Conservation (phyloP, 2,329 filamentous ascomycete species). For the Didymella lethalis region DNA sequence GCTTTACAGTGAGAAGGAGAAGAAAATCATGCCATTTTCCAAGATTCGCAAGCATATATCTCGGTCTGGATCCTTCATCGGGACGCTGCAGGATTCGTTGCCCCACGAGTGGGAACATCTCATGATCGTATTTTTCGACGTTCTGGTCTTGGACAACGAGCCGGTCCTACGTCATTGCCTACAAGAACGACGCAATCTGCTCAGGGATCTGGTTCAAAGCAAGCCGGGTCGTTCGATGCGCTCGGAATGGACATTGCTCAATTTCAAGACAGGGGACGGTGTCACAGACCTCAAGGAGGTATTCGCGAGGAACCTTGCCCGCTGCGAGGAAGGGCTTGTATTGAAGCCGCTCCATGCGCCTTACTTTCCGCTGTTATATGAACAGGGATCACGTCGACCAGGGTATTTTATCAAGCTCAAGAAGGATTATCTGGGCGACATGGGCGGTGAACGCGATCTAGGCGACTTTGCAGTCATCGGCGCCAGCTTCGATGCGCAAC, state of each 20-base stretch:
- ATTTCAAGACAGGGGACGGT: slow-evolving; percentile 61
- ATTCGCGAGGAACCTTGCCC: slow-evolving; percentile 72
- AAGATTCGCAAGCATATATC: slow-evolving; percentile 82
- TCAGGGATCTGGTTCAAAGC: slow-evolving; percentile 64
- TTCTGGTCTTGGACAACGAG: slow-evolving; percentile 65
- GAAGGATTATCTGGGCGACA: slow-evolving; percentile 81
- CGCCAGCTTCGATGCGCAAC: slow-evolving; percentile 71
- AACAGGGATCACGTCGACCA: slow-evolving; percentile 36
- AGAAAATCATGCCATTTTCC: slow-evolving; percentile 76
- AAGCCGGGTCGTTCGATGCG: slow-evolving; percentile 71
- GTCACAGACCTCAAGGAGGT: slow-evolving; percentile 45
- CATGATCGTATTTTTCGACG: slow-evolving; percentile 68
- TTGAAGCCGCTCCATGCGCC: slow-evolving; percentile 78
- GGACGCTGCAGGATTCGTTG: slow-evolving; percentile 72
- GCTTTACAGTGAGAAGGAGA: slow-evolving; percentile 73
- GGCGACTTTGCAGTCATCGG: slow-evolving; percentile 84
- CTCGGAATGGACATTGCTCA: slow-evolving; percentile 70
- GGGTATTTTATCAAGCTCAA: slow-evolving; percentile 80
- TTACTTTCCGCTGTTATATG: slow-evolving; percentile 65
- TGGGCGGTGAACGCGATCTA: slow-evolving; percentile 71
- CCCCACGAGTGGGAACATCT: slow-evolving; percentile 63
- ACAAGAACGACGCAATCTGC: slow-evolving; percentile 65
- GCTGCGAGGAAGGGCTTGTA: slow-evolving; percentile 78
- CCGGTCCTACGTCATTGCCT: slow-evolving; percentile 62
- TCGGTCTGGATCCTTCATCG: slow-evolving; percentile 74